Base-by-base conservation (phyloP, 441 rosid genomes). In the Arabidopsis hybrid region DNA sequence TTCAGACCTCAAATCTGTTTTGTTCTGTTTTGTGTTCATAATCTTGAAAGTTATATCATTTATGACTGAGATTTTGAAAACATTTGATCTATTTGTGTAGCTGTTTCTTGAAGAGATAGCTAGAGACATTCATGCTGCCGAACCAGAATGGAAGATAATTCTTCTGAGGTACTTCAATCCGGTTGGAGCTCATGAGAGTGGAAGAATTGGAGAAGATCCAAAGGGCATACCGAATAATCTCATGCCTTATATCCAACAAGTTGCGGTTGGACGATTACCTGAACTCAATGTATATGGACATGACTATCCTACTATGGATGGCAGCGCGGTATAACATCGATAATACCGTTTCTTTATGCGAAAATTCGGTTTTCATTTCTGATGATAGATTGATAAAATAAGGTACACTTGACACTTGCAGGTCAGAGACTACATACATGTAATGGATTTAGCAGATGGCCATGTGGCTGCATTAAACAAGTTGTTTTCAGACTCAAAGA, bases 401-500 rank as follows among this genome's bases (percentile, higher is more conserved):
- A 49, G 26, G 32, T 71, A 58, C 55, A 58, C 71, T 60, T 26
- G 29, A 26, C 29, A 58, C 68, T 60, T 52, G 78, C 85, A 87
- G 94, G 75, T 89, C 11, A 83, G 90, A 80, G 94, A 89, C 69
- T 87, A 89, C 78, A 86, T 89, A 40, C 92, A 88, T 81, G 95
- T 89, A 18, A 85, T 89, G 92, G 92, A 86, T 77, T 81, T 89
- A 68, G 95, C 91, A 71, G 95, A 88, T 84, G 95, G 95, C 3
- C 92, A 88, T 76, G 83, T 86, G 1, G 90, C 89, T 49, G 92
- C 92, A 34, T 75, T 89, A 34, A 76, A 74, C 82, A 89, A 85
- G 84, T 83, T 87, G 12, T 80, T 86, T 65, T 47, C 79, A 32
- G 49, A 84, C 29, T 73, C 88, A 55, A 67, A 80, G 78, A 87